These are phyloP conservation scores for Fomitopsis betulina DNA, from an alignment of 1,284 basidiomycete species.

Conservation along the genomic window DNA sequence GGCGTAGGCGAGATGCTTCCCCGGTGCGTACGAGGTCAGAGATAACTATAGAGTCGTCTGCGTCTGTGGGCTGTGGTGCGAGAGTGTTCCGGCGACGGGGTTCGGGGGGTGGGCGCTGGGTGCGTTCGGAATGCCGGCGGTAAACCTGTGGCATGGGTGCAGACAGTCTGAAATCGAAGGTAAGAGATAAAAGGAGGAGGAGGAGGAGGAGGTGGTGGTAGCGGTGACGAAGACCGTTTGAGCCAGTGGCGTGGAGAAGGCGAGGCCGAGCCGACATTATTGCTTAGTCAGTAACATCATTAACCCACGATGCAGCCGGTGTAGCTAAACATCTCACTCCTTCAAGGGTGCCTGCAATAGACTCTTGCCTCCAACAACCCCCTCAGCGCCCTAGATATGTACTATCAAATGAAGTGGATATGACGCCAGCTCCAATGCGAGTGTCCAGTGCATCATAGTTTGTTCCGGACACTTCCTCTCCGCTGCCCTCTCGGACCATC, in stretches of 20 bases:
- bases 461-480: conserved; percentile 2
- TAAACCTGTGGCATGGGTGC: conserved; percentile 24
- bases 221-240: background rate
- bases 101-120: conserved; percentile 16
- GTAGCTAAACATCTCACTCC: too few relatives aligned
- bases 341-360: too few relatives aligned
- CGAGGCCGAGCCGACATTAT: conserved; percentile 1
- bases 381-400: too few relatives aligned
- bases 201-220: background rate
- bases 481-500: background rate
- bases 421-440: too few relatives aligned
- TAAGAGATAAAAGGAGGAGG: background rate
- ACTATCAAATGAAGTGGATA: too few relatives aligned
- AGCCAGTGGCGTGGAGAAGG: conserved; percentile 9
- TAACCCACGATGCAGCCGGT: background rate
- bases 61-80: conserved; percentile 34
- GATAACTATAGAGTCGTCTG: conserved; percentile 63
- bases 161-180: background rate
- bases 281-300: conserved; percentile 5
- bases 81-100: conserved; percentile 19
- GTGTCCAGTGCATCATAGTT: conserved; percentile 1
- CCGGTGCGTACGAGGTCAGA: conserved; percentile 66
- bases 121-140: conserved; percentile 19
- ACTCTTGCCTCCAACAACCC: background rate
- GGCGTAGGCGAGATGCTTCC: conserved; percentile 65